Evolutionary conservation across 2,329 filamentous ascomycete genomes (phyloP).

Genomic region (Botryotinia convoluta): DNA sequence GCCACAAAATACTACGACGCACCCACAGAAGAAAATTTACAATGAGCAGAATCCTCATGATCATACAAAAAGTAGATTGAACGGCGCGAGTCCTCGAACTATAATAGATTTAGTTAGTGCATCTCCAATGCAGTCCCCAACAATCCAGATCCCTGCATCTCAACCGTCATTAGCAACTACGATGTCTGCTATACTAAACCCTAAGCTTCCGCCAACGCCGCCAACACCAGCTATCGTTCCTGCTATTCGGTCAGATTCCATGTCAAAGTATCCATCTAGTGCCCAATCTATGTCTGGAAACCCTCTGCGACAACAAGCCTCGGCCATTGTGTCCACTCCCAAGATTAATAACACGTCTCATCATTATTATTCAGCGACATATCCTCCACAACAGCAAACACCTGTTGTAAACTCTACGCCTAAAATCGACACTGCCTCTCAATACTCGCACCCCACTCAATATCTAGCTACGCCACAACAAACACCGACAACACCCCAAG

Average conservation of each 20-base stretch:
- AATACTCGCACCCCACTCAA: background rate
- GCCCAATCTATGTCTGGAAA: background rate
- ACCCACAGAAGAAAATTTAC: background rate
- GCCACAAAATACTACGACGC: background rate
- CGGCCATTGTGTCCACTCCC: background rate
- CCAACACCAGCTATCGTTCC: background rate
- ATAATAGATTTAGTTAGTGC: background rate
- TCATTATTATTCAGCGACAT: background rate
- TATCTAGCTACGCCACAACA: background rate
- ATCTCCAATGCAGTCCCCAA: background rate
- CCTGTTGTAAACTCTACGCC: background rate
- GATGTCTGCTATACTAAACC: slow-evolving; percentile 9
- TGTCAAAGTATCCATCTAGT: background rate
- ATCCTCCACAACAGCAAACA: background rate
- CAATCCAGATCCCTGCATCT: background rate
- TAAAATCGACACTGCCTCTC: background rate
- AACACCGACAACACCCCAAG: slow-evolving; percentile 13
- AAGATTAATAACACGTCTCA: background rate
- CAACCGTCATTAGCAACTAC: background rate
- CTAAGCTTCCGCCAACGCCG: background rate
- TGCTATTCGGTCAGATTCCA: background rate
- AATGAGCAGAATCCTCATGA: background rate
- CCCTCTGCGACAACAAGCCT: background rate
- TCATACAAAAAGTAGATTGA: background rate
- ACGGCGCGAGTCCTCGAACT: background rate